These are phyloP conservation scores for Naganishia antarctica DNA, from an alignment of 768 basidiomycete species.

Conservation along the genomic window DNA sequence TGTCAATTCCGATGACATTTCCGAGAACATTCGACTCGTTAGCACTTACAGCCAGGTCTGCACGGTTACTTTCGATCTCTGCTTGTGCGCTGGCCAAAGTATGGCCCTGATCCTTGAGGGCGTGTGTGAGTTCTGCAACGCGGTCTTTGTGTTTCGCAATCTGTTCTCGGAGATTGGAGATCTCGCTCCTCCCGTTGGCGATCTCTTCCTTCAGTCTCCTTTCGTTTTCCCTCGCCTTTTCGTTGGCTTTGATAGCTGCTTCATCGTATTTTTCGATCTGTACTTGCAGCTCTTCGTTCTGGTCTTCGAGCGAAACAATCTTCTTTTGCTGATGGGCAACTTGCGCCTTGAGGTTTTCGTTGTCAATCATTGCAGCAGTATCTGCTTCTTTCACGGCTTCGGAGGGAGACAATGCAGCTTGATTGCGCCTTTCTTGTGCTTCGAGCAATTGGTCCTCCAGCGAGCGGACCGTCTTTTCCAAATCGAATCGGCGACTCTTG, in stretches of 20 bases:
- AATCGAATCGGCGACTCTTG: slow-evolving; percentile 30
- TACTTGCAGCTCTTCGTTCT: slow-evolving; percentile 65
- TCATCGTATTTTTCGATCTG: slow-evolving; percentile 62
- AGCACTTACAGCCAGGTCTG: slow-evolving; percentile 70
- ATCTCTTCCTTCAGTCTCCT: slow-evolving; percentile 68
- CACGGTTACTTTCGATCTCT: slow-evolving; percentile 74
- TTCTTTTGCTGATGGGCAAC: slow-evolving; percentile 78
- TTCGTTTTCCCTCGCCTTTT: slow-evolving; percentile 67
- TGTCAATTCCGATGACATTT: not conserved
- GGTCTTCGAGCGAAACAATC: slow-evolving; percentile 70
- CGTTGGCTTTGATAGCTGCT: slow-evolving; percentile 59
- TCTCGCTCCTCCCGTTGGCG: slow-evolving; percentile 54
- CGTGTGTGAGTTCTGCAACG: slow-evolving; percentile 81
- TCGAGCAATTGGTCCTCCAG: slow-evolving; percentile 39
- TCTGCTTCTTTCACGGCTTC: slow-evolving; percentile 48
- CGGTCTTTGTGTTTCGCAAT: slow-evolving; percentile 55
- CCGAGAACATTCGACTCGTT: not conserved
- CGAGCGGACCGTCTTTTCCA: slow-evolving; percentile 38
- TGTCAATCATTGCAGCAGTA: slow-evolving; percentile 86
- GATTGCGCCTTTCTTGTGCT: slow-evolving; percentile 31
- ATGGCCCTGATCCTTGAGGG: slow-evolving; percentile 75
- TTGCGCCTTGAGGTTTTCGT: slow-evolving; percentile 84
- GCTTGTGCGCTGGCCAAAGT: slow-evolving; percentile 84
- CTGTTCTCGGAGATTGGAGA: slow-evolving; percentile 43
- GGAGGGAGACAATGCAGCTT: slow-evolving; percentile 15